phyloP scores from a whole-genome alignment of 352 stramenopile species.

The Globisporangium yorkense region DNA sequence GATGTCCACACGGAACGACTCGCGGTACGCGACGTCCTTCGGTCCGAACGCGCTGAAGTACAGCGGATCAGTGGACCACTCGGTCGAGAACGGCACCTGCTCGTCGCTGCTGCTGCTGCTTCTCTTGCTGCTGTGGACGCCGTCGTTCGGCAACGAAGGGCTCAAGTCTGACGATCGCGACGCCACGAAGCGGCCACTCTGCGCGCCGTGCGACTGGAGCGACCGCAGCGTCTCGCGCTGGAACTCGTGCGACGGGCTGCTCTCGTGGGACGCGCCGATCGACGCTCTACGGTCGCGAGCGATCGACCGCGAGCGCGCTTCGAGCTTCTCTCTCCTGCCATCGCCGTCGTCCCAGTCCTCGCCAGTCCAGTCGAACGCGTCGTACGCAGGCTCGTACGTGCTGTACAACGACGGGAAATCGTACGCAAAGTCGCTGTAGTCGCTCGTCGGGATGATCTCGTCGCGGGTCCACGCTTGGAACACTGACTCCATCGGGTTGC shows the following conservation, averaged over 20 bases:
- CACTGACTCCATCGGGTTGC: conserved; percentile 7
- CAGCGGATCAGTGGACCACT: conserved; percentile 28
- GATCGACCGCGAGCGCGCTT: background rate
- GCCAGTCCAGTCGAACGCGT: conserved; percentile 12
- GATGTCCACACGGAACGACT: conserved; percentile 58
- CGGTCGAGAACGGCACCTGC: conserved; percentile 9
- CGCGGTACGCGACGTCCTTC: conserved; percentile 27
- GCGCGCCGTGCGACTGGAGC: conserved; percentile 10
- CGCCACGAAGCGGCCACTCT: background rate
- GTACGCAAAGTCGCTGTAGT: conserved; percentile 12
- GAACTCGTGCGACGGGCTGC: conserved; percentile 17
- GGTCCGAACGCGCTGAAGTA: conserved; percentile 58
- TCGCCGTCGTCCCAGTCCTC: conserved; percentile 1
- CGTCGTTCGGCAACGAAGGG: background rate
- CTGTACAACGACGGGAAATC: conserved; percentile 6
- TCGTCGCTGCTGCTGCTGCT: background rate
- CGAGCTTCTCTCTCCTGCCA: background rate
- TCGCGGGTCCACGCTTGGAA: conserved; percentile 18
- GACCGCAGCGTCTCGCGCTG: conserved; percentile 42
- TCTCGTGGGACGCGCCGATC: conserved; percentile 2
- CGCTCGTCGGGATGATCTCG: conserved; percentile 7
- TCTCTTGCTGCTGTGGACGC: conserved; percentile 1
- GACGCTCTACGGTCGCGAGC: conserved; percentile 1
- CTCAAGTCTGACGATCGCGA: background rate
- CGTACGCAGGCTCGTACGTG: conserved; percentile 3